Conservation (phyloP, 352 stramenopile species). For the Globisporangium perplexum region DNA sequence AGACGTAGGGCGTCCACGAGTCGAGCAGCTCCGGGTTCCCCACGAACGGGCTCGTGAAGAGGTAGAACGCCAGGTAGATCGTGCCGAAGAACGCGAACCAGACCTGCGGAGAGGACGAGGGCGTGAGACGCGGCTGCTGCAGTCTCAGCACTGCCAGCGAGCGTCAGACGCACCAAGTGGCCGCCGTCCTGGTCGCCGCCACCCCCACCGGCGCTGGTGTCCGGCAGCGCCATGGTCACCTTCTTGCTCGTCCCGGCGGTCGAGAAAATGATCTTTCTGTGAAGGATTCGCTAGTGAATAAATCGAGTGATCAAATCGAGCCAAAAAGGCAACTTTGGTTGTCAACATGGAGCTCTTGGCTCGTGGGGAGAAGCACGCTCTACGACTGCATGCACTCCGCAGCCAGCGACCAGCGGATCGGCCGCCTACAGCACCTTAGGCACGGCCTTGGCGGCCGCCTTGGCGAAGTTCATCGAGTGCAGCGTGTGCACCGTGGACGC, state of each 20-base stretch:
- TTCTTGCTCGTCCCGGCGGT: neutral
- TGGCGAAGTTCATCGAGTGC: conserved; percentile 88
- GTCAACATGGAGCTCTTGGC: neutral
- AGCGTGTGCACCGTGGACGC: conserved; percentile 89
- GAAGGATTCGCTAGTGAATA: neutral
- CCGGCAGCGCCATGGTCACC: no score
- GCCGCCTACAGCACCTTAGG: conserved; percentile 24
- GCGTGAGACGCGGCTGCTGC: neutral
- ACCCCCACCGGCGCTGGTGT: no score
- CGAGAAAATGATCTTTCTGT: neutral
- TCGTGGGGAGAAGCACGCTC: neutral
- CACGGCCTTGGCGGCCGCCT: conserved; percentile 35
- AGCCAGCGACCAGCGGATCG: no score
- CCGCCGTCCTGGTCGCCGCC: conserved; percentile 8
- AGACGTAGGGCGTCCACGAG: conserved; percentile 85
- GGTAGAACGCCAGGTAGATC: conserved; percentile 85
- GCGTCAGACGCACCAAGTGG: conserved; percentile 14
- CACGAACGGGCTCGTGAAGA: conserved; percentile 86
- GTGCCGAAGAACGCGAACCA: conserved; percentile 80
- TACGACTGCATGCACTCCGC: neutral
- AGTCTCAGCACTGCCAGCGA: no score
- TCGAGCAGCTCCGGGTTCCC: conserved; percentile 79
- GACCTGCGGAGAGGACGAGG: conserved; percentile 24
- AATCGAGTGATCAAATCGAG: neutral
- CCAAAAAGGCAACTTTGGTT: neutral